Percentiles rank a stretch among this genome's conserved stretches.
phyloP scores from a whole-genome alignment of 2,329 filamentous ascomycete species.

The Colletotrichum camelliae region DNA sequence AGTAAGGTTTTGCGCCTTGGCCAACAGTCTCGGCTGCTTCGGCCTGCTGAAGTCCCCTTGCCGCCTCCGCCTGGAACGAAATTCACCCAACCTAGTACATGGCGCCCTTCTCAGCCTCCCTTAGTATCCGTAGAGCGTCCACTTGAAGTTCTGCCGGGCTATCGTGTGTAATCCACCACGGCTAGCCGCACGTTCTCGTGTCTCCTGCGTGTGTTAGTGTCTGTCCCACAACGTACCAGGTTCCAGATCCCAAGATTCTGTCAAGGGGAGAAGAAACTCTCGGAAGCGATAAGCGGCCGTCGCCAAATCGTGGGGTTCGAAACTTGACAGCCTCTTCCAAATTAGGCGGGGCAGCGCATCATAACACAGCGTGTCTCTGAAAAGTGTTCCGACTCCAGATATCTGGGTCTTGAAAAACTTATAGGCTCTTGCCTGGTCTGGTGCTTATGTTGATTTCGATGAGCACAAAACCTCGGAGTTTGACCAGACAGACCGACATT shows the following conservation, averaged over 20 bases:
- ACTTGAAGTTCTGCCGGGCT: background rate
- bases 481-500: background rate
- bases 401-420: rapidly evolving
- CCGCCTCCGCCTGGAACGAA: constrained; percentile 7
- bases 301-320: background rate
- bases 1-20: background rate
- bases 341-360: background rate
- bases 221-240: background rate
- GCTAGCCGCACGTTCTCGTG: background rate
- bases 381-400: background rate
- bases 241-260: background rate
- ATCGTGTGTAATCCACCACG: background rate
- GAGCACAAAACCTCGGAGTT: background rate
- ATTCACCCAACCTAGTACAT: background rate
- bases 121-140: background rate
- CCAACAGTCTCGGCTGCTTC: background rate
- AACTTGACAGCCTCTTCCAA: background rate
- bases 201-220: background rate
- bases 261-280: background rate
- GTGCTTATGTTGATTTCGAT: background rate
- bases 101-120: background rate
- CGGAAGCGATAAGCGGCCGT: background rate
- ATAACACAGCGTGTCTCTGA: background rate
- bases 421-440: background rate
- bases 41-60: background rate